Base-by-base conservation (phyloP, 805 yeast species). In the Kazachstania taianensis region DNA sequence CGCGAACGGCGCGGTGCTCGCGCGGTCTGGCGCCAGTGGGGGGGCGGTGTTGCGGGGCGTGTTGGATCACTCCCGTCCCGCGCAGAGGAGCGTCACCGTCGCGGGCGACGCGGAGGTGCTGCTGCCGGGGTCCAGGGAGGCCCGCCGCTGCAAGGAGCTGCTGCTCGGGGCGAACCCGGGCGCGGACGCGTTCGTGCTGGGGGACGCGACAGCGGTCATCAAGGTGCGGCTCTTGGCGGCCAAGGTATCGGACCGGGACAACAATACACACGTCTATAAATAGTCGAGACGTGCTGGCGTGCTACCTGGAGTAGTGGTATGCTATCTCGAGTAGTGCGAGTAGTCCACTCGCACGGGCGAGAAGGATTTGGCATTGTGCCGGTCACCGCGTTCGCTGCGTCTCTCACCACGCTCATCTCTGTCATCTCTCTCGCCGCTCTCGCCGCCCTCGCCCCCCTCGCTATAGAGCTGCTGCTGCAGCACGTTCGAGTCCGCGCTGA, bases 11-110 rank as follows among this genome's bases (percentile, higher is more conserved):
- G 12, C 12, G 25, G 25, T n/a, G 12, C 8, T 22, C 12, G 25
- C 25, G 12, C 8, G 12, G 25, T n/a, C 8, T 9, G 12, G 12
- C 12, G 4, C 12, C 4, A 9, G 12, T n/a, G 8, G 25, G 25
- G 25, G 4, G 25, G 25, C 25, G 12, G 12, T 22, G 12, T n/a
- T 22, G 25, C 25, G 12, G 25, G 25, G 12, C 12, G 25, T n/a
- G 12, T 9, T n/a, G 12, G 12, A n/a, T 9, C 12, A 22, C 25
- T 9, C 8, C 12, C 12, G 12, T n/a, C 25, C 8, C 25, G 72
- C 85, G 37, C 75, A 83, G 40, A 74, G 82, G 33, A 78, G 92
- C 42, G 92, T 83, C 5, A 86, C 89, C 42, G 59, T 89, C 19
- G 67, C 69, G 30, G 96, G 96, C 0, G 62, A 60, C 25, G 92